Conservation (phyloP, 2,329 filamentous ascomycete genomes). For the Salinomyces thailandicus region DNA sequence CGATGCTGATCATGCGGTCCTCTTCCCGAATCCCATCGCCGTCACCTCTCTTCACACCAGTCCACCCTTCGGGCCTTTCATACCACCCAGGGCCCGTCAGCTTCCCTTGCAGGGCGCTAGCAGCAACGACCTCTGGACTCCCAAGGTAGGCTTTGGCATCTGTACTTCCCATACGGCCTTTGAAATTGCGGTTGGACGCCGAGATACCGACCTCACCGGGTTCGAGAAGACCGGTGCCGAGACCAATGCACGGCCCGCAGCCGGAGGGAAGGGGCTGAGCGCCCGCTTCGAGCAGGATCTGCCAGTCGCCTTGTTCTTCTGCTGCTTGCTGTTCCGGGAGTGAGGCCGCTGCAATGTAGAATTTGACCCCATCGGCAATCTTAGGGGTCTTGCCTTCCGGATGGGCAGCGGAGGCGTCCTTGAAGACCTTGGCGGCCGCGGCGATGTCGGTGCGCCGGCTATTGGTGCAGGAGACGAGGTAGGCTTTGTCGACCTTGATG, state of each 20-base stretch:
- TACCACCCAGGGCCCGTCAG: slow-evolving; percentile 74
- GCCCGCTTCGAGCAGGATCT: slow-evolving; percentile 69
- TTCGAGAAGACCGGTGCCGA: slow-evolving; percentile 70
- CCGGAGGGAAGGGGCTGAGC: slow-evolving; percentile 59
- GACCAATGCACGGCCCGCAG: slow-evolving; percentile 78
- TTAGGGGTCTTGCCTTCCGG: slow-evolving; percentile 55
- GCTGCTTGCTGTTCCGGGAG: slow-evolving; percentile 63
- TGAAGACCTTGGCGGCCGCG: slow-evolving; percentile 75
- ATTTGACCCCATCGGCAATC: slow-evolving; percentile 63
- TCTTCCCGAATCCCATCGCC: slow-evolving; percentile 56
- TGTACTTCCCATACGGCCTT: slow-evolving; percentile 75
- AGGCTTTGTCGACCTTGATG: slow-evolving; percentile 74
- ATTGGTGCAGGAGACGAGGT: slow-evolving; percentile 87
- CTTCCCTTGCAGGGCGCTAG: slow-evolving; percentile 65
- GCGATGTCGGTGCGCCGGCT: slow-evolving; percentile 69
- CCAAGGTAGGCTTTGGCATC: slow-evolving; percentile 77
- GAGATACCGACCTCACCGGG: slow-evolving; percentile 77
- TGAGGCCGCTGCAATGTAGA: slow-evolving; percentile 87
- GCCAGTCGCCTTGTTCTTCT: slow-evolving; percentile 78
- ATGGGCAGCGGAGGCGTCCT: slow-evolving; percentile 52
- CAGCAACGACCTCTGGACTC: slow-evolving; percentile 84
- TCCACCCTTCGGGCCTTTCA: slow-evolving; percentile 55
- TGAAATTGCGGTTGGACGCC: slow-evolving; percentile 81
- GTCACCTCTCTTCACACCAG: slow-evolving; percentile 59
- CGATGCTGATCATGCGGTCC: slow-evolving; percentile 55